Conservation (phyloP, 169 alveolate genomes). For the Cryptosporidium sp. region DNA sequence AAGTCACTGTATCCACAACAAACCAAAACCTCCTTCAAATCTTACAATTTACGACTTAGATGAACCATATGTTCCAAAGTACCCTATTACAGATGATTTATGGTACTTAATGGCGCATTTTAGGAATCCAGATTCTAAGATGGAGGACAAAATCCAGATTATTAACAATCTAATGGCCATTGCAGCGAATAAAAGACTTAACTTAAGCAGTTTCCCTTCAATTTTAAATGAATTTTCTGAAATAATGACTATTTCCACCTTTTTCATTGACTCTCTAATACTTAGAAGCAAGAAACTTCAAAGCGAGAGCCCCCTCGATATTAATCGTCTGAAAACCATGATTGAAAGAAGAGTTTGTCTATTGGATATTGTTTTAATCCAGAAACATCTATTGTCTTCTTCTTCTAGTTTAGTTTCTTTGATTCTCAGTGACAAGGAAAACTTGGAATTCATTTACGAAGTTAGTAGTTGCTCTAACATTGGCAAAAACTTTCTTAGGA, state of each 20-base stretch:
- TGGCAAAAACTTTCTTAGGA: background rate
- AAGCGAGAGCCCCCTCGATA: background rate
- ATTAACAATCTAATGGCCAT: slow-evolving; percentile 28
- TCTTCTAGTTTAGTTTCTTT: slow-evolving; percentile 7
- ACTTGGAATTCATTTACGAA: slow-evolving; percentile 25
- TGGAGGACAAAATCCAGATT: slow-evolving; percentile 27
- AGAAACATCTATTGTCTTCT: slow-evolving; percentile 32
- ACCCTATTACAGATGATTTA: slow-evolving; percentile 29
- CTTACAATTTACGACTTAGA: background rate
- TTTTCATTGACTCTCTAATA: slow-evolving; percentile 36
- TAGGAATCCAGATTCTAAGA: slow-evolving; percentile 16
- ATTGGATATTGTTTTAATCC: slow-evolving; percentile 8
- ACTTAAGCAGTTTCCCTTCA: slow-evolving; percentile 56
- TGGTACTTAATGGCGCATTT: slow-evolving; percentile 50
- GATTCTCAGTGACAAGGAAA: slow-evolving; percentile 16
- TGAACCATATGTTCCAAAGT: background rate
- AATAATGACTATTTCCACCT: slow-evolving; percentile 39
- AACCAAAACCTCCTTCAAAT: background rate
- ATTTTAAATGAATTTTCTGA: slow-evolving; percentile 34
- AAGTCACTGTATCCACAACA: background rate
- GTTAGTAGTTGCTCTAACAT: background rate
- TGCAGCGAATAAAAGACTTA: slow-evolving; percentile 23
- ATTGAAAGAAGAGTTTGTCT: slow-evolving; percentile 31
- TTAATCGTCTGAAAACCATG: background rate
- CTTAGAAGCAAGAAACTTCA: background rate